These are phyloP conservation scores for Aspergillus sp. DNA, from an alignment of 2,329 filamentous ascomycete genomes.

Conservation along the genomic window DNA sequence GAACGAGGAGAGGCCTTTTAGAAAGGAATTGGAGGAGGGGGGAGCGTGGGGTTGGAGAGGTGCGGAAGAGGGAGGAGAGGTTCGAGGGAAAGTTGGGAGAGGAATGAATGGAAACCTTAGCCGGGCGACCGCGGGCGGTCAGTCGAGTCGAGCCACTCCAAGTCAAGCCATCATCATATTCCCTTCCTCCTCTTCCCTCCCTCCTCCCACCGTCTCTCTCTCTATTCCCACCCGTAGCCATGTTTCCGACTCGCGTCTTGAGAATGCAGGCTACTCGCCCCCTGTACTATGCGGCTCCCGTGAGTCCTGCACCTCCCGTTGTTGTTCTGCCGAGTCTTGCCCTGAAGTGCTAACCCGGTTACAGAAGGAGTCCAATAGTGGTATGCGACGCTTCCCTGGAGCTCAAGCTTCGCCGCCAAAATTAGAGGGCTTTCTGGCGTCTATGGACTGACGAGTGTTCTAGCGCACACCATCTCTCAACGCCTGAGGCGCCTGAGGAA, in stretches of 20 bases:
- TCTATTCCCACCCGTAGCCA: constrained; percentile 33
- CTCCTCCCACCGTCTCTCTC: constrained; percentile 5
- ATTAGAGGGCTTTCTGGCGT: no score
- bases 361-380: constrained; percentile 56
- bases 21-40: constrained; percentile 11
- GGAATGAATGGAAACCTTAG: constrained; percentile 15
- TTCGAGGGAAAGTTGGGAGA: constrained; percentile 16
- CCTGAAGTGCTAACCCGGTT: constrained; percentile 32
- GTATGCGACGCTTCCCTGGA: constrained; percentile 33
- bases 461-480: constrained; percentile 95
- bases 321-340: constrained; percentile 3
- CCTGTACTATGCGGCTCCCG: constrained; percentile 55
- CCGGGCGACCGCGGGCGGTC: constrained; percentile 30
- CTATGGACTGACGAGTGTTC: constrained; percentile 16
- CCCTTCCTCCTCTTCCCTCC: not conserved
- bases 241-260: constrained; percentile 58
- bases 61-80: constrained; percentile 13
- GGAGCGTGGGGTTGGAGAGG: constrained; percentile 8
- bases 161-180: not conserved
- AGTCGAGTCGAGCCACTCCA: constrained; percentile 20
- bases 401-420: constrained; percentile 7
- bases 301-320: constrained; percentile 39
- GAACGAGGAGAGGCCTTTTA: constrained; percentile 10
- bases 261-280: constrained; percentile 48
- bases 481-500: constrained; percentile 80